These are phyloP conservation scores for Epichloe uncinata DNA, from an alignment of 2,329 filamentous ascomycete species.

Conservation along the genomic window DNA sequence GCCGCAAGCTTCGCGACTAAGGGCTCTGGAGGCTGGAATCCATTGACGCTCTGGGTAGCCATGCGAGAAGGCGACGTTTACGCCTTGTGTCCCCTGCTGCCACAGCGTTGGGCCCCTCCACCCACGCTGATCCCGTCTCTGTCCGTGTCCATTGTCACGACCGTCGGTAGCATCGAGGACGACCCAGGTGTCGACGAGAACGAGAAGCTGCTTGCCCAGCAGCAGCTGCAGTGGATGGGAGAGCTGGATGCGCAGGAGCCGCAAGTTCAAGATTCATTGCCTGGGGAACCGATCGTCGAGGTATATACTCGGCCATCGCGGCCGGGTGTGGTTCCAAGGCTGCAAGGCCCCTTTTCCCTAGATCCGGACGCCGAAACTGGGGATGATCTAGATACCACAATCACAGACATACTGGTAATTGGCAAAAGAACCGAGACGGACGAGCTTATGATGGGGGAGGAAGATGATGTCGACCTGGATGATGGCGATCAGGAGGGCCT, in stretches of 20 bases:
- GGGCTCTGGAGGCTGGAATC: slow-evolving; percentile 71
- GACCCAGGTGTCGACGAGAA: slow-evolving; percentile 39
- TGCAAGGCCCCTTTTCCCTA: slow-evolving; percentile 50
- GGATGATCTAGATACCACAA: slow-evolving; percentile 40
- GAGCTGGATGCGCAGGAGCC: slow-evolving; percentile 52
- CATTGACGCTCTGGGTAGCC: slow-evolving; percentile 95
- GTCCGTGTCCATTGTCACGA: slow-evolving; percentile 69
- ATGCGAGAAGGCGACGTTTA: slow-evolving; percentile 92
- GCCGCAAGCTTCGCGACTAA: slow-evolving; percentile 65
- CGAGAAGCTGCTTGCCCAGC: slow-evolving; percentile 44
- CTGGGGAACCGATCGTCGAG: slow-evolving; percentile 36
- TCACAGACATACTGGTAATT: slow-evolving; percentile 50
- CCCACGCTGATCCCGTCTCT: slow-evolving; percentile 68
- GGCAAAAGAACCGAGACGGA: slow-evolving; percentile 47
- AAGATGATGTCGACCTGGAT: slow-evolving; percentile 45
- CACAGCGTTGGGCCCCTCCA: slow-evolving; percentile 70
- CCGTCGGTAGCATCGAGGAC: slow-evolving; percentile 49
- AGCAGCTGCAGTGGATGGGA: slow-evolving; percentile 55
- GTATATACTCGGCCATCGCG: slow-evolving; percentile 43
- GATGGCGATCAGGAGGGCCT: slow-evolving; percentile 45
- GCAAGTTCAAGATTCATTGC: slow-evolving; percentile 33
- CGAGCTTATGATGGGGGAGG: slow-evolving; percentile 50
- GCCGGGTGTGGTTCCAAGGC: slow-evolving; percentile 43
- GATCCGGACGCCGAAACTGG: slow-evolving; percentile 41
- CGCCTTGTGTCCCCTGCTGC: slow-evolving; percentile 79